phyloP scores from a whole-genome alignment of 306 rosid genomes.

The Luffa aegyptiaca region DNA sequence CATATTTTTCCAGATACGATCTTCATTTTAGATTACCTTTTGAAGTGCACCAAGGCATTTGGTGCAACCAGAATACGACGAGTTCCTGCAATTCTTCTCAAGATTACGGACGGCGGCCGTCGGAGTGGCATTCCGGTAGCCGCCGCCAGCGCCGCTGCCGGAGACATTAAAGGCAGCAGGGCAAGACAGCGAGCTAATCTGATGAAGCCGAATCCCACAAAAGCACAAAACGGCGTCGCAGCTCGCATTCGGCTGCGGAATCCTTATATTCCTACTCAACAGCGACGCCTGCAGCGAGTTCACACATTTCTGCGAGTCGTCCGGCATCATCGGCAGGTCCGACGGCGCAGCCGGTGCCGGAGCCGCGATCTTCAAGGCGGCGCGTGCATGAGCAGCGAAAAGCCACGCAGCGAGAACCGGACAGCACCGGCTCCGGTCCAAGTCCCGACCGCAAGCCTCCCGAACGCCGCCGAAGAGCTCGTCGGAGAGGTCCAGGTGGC shows the following conservation, averaged over 20 bases:
- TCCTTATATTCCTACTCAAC: conserved; percentile 45
- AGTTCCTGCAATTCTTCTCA: conserved; percentile 68
- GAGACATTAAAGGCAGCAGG: conserved; percentile 75
- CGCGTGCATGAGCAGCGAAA: conserved; percentile 80
- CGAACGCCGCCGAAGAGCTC: conserved; percentile 97
- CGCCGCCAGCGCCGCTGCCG: conserved; percentile 13
- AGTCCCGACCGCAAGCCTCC: conserved; percentile 74
- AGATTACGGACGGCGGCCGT: conserved; percentile 57
- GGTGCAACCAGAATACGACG: conserved; percentile 84
- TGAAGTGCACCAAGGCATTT: conserved; percentile 72
- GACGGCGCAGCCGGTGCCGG: conserved; percentile 17
- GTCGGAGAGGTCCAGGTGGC: conserved; percentile 79
- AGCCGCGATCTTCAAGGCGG: conserved; percentile 52
- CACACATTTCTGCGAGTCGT: conserved; percentile 92
- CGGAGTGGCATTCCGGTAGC: conserved; percentile 57
- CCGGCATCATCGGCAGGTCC: conserved; percentile 88
- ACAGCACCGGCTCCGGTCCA: conserved; percentile 94
- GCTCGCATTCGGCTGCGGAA: conserved; percentile 81
- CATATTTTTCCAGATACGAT: background rate
- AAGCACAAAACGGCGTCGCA: conserved; percentile 88
- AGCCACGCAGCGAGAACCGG: conserved; percentile 98
- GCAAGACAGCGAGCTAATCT: conserved; percentile 68
- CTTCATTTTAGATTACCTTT: conserved; percentile 33
- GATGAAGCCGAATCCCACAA: conserved; percentile 89
- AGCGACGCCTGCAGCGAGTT: conserved; percentile 78